Evolutionary conservation across 768 basidiomycete species (phyloP), one percentile per base, ranked within the genome.

Genomic region (Kwoniella dendrophila): DNA sequence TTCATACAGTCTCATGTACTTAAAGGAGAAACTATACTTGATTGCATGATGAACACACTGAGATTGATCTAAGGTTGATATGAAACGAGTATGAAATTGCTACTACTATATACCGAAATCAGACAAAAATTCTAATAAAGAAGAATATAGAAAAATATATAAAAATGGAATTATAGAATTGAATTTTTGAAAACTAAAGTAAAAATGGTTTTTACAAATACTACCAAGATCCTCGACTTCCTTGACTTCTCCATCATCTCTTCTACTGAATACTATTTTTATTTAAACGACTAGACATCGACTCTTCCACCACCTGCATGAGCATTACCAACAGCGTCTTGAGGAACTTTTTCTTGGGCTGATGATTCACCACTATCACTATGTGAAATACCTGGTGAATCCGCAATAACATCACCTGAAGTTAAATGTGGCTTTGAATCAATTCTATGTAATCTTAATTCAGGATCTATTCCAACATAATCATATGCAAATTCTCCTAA

Each of bases 401-500:
- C 56, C 10, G 45, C 36, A 56, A 73, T 30, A 36, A 69, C 72
- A 47, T 68, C 69, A 5, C 69, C 67, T n/a, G 62, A 50, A 32
- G 68, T 65, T 26, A 68, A 20, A 26, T 22, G 26, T 16, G 64
- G 67, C 61, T 72, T 68, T 32, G 68, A 70, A 8, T 76, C 75
- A 54, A 69, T 56, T 32, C 72, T 71, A 73, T 77, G 65, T 7
- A 78, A 54, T 47, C 81, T 76, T 24, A 85, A 76, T 66, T 85
- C 84, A 6, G 81, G 73, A 40, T 90, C 89, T 51, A 90, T 76
- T 11, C 87, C 88, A 32, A 92, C 90, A 65, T 90, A 92, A 79
- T 92, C 90, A 70, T 90, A 91, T 1, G 89, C 88, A 64, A 86
- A 92, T 80, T 94, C 92, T 66, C 91, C 92, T 84, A 92, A 87